Conservation (phyloP, 768 basidiomycete genomes). For the Dendrothele bispora region DNA sequence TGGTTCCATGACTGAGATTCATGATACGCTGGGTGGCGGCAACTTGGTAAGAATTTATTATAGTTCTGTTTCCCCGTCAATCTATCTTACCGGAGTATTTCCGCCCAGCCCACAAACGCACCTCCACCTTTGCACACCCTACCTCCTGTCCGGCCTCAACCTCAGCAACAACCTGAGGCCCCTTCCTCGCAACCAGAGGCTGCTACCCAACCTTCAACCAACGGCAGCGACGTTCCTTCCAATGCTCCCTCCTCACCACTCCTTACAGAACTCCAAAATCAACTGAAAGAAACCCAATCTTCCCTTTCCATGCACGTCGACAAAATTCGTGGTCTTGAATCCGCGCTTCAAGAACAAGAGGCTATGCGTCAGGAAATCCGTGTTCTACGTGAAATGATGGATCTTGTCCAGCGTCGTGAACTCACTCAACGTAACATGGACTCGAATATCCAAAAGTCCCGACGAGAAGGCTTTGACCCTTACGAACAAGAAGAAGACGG, state of each 20-base stretch:
- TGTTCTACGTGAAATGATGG: conserved; percentile 69
- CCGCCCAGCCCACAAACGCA: conserved; percentile 53
- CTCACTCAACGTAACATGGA: too few species aligned
- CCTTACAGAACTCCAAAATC: conserved; percentile 69
- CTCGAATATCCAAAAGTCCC: too few species aligned
- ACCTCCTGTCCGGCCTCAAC: conserved; percentile 65
- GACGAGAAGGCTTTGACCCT: conserved; percentile 29
- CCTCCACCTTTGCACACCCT: conserved; percentile 65
- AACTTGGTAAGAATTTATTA: conserved; percentile 46
- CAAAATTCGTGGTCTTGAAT: conserved; percentile 80
- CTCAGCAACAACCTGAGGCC: conserved; percentile 19
- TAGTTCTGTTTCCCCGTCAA: conserved; percentile 1
- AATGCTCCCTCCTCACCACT: conserved; percentile 18
- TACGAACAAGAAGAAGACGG: conserved; percentile 33
- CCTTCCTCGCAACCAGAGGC: conserved; percentile 16
- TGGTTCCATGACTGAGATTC: conserved; percentile 84
- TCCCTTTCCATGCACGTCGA: conserved; percentile 78
- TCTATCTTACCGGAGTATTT: too few species aligned
- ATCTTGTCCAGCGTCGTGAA: conserved; percentile 55
- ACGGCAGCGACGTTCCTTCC: conserved; percentile 21
- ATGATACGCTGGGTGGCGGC: conserved; percentile 85
- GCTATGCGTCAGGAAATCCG: conserved; percentile 76
- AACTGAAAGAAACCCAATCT: conserved; percentile 82
- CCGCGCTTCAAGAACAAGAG: conserved; percentile 82
- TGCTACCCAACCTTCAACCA: conserved; percentile 21